Conservation (phyloP, 768 basidiomycete species). For the Mycena capillaripes region DNA sequence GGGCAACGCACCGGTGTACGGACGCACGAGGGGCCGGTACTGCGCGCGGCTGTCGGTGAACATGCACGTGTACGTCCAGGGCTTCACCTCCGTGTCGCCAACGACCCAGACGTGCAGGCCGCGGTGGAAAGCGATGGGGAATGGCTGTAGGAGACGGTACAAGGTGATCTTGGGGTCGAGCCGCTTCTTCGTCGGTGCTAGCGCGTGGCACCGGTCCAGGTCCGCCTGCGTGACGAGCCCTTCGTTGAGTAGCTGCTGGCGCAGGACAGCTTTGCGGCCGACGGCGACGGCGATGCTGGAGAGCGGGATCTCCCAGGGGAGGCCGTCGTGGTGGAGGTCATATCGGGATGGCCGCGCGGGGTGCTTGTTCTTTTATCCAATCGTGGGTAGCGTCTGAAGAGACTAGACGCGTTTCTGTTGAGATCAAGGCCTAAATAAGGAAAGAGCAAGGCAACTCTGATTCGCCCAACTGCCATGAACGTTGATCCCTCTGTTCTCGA, state of each 20-base stretch:
- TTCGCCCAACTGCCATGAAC: no score
- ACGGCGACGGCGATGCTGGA: background rate
- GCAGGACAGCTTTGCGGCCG: constrained; percentile 11
- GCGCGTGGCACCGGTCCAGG: background rate
- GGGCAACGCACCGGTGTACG: constrained; percentile 4
- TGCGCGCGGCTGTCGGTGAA: constrained; percentile 25
- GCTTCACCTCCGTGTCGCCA: background rate
- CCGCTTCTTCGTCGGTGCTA: constrained; percentile 23
- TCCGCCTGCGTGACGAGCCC: constrained; percentile 12
- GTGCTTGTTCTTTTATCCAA: no score
- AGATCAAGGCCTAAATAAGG: no score
- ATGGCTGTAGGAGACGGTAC: constrained; percentile 15
- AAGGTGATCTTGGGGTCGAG: constrained; percentile 13
- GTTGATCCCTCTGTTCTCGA: no score
- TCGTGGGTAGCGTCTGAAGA: no score
- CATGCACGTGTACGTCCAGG: constrained; percentile 24
- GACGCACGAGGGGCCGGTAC: constrained; percentile 10
- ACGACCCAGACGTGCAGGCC: background rate
- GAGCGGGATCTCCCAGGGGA: constrained; percentile 26
- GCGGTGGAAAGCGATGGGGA: constrained; percentile 19
- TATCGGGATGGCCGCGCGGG: background rate
- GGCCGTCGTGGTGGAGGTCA: constrained; percentile 26
- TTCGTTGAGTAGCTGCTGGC: constrained; percentile 23
- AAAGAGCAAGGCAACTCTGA: no score
- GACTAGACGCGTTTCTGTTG: no score